Percentiles rank a stretch among this genome's conserved stretches.
phyloP scores from a whole-genome alignment of 805 yeast species.

The Yamadazyma takamatsuzukensis region DNA sequence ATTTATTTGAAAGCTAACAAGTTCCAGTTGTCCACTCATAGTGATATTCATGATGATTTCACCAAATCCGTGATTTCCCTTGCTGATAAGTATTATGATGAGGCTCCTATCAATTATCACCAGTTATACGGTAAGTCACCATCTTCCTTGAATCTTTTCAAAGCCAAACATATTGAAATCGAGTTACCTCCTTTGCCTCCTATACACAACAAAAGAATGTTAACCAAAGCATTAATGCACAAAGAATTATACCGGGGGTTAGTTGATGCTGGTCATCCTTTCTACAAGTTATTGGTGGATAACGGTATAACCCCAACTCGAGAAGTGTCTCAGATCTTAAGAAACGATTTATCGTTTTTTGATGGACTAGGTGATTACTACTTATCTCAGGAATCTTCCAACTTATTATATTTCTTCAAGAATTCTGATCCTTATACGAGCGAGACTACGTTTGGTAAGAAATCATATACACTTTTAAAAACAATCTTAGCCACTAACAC shows the following conservation, averaged over 20 bases:
- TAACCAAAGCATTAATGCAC: constrained; percentile 35
- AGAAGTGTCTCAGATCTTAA: constrained; percentile 19
- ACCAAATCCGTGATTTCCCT: constrained; percentile 11
- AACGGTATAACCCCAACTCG: constrained; percentile 18
- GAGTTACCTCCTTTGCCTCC: constrained; percentile 33
- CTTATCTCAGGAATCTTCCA: constrained; percentile 34
- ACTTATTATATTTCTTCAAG: constrained; percentile 27
- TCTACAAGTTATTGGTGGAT: constrained; percentile 17
- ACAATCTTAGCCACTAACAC: constrained; percentile 37
- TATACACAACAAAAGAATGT: constrained; percentile 22
- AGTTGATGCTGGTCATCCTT: constrained; percentile 22
- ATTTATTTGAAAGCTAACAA: constrained; percentile 23
- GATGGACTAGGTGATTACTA: constrained; percentile 42
- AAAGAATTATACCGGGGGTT: constrained; percentile 33
- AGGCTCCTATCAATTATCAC: constrained; percentile 20
- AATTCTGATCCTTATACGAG: constrained; percentile 13
- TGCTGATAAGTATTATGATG: constrained; percentile 20
- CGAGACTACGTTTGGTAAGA: constrained; percentile 19
- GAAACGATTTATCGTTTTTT: constrained; percentile 33
- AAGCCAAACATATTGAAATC: constrained; percentile 21
- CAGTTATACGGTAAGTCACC: constrained; percentile 17
- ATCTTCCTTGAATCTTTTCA: constrained; percentile 19
- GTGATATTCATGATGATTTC: constrained; percentile 9
- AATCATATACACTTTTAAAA: constrained; percentile 23
- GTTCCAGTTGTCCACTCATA: constrained; percentile 2